phyloP scores from a whole-genome alignment of 2,329 filamentous ascomycete genomes.

The Bipolaris sorokiniana region DNA sequence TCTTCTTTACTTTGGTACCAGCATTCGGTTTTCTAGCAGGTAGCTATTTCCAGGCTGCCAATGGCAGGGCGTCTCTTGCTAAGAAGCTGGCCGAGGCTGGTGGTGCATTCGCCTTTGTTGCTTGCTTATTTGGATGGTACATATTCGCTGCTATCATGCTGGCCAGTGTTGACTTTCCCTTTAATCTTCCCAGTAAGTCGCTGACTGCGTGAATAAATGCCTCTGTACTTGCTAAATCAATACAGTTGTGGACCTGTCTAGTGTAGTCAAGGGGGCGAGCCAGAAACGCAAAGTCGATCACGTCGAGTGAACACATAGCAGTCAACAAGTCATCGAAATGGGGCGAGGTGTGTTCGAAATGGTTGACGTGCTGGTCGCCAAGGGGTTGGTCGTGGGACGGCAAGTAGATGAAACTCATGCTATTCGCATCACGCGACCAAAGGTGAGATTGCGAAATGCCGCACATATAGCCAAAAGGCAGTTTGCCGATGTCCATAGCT shows the following conservation, averaged over 20 bases:
- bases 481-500: not conserved
- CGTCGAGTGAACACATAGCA: conserved; percentile 19
- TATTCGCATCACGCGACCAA: not conserved
- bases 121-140: conserved; percentile 59
- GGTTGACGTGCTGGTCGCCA: not conserved
- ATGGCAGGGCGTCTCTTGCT: conserved; percentile 44
- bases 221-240: conserved; percentile 14
- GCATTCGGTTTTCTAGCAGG: conserved; percentile 66
- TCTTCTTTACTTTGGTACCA: conserved; percentile 69
- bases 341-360: not conserved
- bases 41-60: conserved; percentile 64
- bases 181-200: conserved; percentile 53
- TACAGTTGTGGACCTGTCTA: conserved; percentile 54
- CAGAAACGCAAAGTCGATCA: conserved; percentile 39
- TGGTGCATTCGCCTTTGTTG: conserved; percentile 58
- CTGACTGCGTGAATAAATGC: not conserved
- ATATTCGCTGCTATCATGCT: conserved; percentile 62
- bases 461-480: not conserved
- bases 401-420: not conserved
- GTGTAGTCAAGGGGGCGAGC: conserved; percentile 53
- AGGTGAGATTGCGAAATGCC: not conserved
- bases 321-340: not conserved
- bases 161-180: conserved; percentile 56
- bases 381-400: not conserved
- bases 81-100: conserved; percentile 47